Evolutionary conservation across 1,284 basidiomycete species (phyloP), one percentile per base, ranked within the genome.

Genomic region (Xerocomus amazonicus): DNA sequence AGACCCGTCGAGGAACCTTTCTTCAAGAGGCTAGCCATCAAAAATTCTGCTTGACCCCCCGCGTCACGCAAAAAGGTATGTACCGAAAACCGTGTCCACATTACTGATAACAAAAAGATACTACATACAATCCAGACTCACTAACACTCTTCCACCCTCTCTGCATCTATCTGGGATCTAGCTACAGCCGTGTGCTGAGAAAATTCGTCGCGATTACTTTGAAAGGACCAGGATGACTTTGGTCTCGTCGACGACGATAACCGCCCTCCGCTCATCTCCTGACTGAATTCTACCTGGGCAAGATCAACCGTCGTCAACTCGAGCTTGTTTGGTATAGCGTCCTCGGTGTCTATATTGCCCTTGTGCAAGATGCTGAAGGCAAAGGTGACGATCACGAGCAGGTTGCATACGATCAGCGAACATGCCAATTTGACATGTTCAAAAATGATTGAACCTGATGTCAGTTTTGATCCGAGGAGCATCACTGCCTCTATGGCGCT

Each of bases 401-500:
- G 16, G 45, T 65, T 68, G 41, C 66, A 65, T 9, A 60, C 56
- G 34, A 68, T 48, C 49, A 65, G 27, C 10, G 62, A 53, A 38
- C 65, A 53, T 6, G 60, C 66, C 14, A 45, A 45, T 37, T 62
- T 67, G 50, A 63, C 48, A 7, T 67, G 59, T n/a, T 49, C 63
- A 6, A 58, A 54, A 35, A 63, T 14, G 44, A 63, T 47, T 7
- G 56, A 48, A 14, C 55, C 61, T 0, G 59, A 49, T 2, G 51
- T 47, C 3, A 51, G 0, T 12, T 0, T 3, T 0, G 41, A 28
- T 7, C 3, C 17, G 13, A 55, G 51, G 7, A 55, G 43, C 1
- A 44, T n/a, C 4, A 55, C 17, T 3, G 52, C 50, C 9, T 62
- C 45, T 0, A 46, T 26, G n/a, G 62, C 19, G 10, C 61, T 61